Evolutionary conservation across 192 early-diverging fungal genomes (phyloP).

Genomic region (Pilaira anomala): DNA sequence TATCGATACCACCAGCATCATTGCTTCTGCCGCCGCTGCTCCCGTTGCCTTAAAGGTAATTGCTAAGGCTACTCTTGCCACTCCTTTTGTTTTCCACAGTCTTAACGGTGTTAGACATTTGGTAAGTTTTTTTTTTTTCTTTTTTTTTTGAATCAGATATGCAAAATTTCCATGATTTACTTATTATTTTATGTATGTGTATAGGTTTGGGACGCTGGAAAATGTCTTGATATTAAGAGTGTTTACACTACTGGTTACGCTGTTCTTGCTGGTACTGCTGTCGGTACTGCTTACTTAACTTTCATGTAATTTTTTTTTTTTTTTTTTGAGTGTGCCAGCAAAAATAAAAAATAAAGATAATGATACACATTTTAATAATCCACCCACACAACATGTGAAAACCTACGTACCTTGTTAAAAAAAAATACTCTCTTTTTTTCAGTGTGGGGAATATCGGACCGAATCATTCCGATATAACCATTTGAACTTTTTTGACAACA

Average conservation of each 20-base stretch:
- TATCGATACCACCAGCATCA: conserved; percentile 66
- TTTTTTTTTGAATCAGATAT: too few relatives aligned
- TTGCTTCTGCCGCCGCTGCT: conserved; percentile 59
- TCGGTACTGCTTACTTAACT: conserved; percentile 31
- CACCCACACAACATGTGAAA: not conserved
- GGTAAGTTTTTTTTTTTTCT: conserved; percentile 41
- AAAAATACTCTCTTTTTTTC: not conserved
- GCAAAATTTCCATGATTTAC: too few relatives aligned
- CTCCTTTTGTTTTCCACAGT: conserved; percentile 77
- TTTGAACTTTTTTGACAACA: too few relatives aligned
- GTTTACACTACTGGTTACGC: conserved; percentile 82
- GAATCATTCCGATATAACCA: too few relatives aligned
- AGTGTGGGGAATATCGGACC: too few relatives aligned
- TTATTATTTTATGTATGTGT: not conserved
- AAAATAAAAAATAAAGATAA: not conserved
- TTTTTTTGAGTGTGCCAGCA: not conserved
- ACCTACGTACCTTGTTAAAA: not conserved
- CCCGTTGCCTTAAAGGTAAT: conserved; percentile 67
- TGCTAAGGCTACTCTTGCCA: conserved; percentile 68
- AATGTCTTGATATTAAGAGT: conserved; percentile 65
- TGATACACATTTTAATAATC: not conserved
- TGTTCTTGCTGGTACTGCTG: conserved; percentile 52
- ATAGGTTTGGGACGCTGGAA: conserved; percentile 80
- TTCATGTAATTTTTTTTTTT: conserved; percentile 21
- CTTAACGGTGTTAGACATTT: conserved; percentile 89